phyloP scores from a whole-genome alignment of 257 asterid species.

The Haberlea rhodopensis region DNA sequence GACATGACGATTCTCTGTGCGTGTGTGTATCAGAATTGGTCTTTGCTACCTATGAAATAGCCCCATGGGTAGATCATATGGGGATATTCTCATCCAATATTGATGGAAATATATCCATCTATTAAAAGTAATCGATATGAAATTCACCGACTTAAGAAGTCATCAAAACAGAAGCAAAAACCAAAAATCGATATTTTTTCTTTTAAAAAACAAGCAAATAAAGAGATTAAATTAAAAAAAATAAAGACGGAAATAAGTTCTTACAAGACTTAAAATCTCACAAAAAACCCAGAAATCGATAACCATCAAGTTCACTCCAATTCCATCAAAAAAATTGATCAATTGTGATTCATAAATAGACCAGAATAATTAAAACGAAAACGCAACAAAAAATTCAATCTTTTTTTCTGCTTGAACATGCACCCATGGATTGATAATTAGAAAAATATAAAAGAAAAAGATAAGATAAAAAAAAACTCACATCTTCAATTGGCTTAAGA shows the following conservation, averaged over 20 bases:
- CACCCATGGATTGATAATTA: background rate
- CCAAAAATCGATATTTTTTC: background rate
- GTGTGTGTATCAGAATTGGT: too few relatives aligned
- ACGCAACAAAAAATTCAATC: background rate
- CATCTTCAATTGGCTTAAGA: slow-evolving; percentile 91
- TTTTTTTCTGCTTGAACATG: background rate
- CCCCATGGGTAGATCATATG: too few relatives aligned
- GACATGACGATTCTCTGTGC: too few relatives aligned
- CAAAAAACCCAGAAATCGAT: background rate
- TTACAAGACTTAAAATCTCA: background rate
- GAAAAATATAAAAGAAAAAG: background rate
- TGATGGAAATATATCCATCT: too few relatives aligned
- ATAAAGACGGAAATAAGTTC: too few relatives aligned
- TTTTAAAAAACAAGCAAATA: too few relatives aligned
- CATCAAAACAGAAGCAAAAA: background rate
- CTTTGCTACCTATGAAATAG: too few relatives aligned
- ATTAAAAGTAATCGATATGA: too few relatives aligned
- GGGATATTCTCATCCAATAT: too few relatives aligned
- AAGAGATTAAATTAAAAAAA: too few relatives aligned
- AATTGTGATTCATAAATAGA: background rate
- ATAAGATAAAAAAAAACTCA: slow-evolving; percentile 34
- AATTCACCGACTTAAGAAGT: background rate
- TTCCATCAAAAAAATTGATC: background rate
- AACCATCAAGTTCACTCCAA: background rate
- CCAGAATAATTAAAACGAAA: background rate